These are phyloP conservation scores for Rhododendron henanense DNA, from an alignment of 148 eudicot species.

Conservation along the genomic window DNA sequence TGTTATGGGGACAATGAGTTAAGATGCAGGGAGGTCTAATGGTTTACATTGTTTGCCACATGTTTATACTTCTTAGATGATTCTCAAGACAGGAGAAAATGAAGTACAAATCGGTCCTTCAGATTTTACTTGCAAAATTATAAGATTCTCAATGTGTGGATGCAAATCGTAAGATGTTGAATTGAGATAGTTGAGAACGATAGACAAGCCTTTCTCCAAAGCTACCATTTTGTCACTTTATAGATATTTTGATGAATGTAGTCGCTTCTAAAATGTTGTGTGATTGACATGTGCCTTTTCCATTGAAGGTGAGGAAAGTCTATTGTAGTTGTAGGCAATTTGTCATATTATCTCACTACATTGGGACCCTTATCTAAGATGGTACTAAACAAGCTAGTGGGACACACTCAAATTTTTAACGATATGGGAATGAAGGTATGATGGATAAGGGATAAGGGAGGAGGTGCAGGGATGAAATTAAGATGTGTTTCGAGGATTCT, in stretches of 20 bases:
- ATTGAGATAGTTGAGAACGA: neutral
- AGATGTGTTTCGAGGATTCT: neutral
- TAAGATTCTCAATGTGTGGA: neutral
- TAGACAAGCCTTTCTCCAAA: neutral
- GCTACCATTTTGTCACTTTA: constrained; percentile 1
- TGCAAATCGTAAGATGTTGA: neutral
- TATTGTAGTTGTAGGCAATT: neutral
- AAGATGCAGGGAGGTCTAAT: neutral
- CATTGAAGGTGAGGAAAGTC: neutral
- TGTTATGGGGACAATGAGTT: neutral
- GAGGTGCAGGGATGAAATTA: neutral
- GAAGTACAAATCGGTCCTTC: neutral
- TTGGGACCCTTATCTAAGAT: neutral
- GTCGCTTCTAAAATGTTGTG: neutral
- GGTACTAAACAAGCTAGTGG: neutral
- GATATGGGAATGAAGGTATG: neutral
- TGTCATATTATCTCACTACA: neutral
- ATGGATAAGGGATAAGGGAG: neutral
- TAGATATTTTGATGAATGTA: neutral
- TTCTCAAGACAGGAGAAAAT: neutral
- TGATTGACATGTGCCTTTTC: neutral
- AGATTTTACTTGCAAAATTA: neutral
- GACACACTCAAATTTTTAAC: neutral
- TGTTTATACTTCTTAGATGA: neutral
- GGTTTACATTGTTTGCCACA: neutral